Conservation (phyloP, 495 filamentous ascomycete species). For the Penicillium flavigenum region DNA sequence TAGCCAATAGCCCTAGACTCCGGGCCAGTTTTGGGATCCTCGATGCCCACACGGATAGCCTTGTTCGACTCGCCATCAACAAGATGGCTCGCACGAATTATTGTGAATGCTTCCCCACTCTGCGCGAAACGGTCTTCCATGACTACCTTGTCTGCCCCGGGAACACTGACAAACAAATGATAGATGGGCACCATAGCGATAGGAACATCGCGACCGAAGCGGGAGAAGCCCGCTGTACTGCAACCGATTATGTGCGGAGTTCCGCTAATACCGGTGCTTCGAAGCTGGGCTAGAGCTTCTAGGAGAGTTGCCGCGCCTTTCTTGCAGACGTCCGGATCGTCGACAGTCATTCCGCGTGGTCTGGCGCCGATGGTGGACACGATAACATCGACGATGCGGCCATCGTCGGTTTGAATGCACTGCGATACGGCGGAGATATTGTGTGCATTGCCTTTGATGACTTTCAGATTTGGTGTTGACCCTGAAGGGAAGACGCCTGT, state of each 20-base stretch:
- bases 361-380: slow-evolving; percentile 37
- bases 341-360: slow-evolving; percentile 33
- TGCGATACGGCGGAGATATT: slow-evolving; percentile 40
- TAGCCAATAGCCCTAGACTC: slow-evolving; percentile 46
- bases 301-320: slow-evolving; percentile 49
- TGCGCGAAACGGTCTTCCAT: slow-evolving; percentile 54
- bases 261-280: slow-evolving; percentile 15
- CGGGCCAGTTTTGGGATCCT: slow-evolving; percentile 40
- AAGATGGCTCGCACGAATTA: slow-evolving; percentile 49
- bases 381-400: slow-evolving; percentile 30
- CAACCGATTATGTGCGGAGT: slow-evolving; percentile 49
- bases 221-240: slow-evolving; percentile 54
- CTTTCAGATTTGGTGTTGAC: slow-evolving; percentile 40
- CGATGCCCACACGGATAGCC: slow-evolving; percentile 41
- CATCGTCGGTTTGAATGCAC: slow-evolving; percentile 31
- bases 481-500: slow-evolving; percentile 38
- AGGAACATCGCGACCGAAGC: slow-evolving; percentile 53
- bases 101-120: slow-evolving; percentile 32
- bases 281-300: slow-evolving; percentile 38
- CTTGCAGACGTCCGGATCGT: slow-evolving; percentile 59
- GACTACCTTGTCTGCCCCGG: slow-evolving; percentile 59
- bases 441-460: slow-evolving; percentile 54
- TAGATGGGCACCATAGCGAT: slow-evolving; percentile 51
- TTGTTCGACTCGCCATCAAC: slow-evolving; percentile 32
- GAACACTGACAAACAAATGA: slow-evolving; percentile 45